A percentile compares a stretch with the other conserved stretches of the same genome.
Conservation (phyloP, 1,139 yeast species). For the Wickerhamiella infanticola region DNA sequence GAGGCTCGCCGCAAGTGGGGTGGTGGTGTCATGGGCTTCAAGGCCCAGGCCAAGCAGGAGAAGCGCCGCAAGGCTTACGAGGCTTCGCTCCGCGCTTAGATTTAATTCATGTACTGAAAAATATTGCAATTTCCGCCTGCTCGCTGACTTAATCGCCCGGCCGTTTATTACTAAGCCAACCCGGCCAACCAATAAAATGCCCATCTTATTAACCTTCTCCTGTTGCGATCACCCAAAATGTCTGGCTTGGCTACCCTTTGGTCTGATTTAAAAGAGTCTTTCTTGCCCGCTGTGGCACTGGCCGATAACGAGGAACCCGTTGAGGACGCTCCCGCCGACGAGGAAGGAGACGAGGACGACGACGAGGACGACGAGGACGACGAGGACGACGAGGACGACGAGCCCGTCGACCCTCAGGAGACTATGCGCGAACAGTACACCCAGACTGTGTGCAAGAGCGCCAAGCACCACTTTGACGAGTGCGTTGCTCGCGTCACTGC, state of each 20-base stretch:
- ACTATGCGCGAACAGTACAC: slow-evolving; percentile 39
- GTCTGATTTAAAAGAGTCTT: slow-evolving; percentile 62
- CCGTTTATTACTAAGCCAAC: too few species aligned
- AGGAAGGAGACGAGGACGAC: slow-evolving; percentile 23
- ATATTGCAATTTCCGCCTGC: too few species aligned
- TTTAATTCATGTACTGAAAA: background rate
- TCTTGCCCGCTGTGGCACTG: slow-evolving; percentile 65
- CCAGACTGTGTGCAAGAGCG: slow-evolving; percentile 53
- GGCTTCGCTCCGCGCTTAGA: slow-evolving; percentile 30
- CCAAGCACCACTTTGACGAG: slow-evolving; percentile 81
- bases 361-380: slow-evolving; percentile 29
- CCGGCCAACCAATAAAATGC: slow-evolving; percentile 3
- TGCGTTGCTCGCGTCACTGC: slow-evolving; percentile 89
- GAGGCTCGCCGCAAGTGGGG: slow-evolving; percentile 98
- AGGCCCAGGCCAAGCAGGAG: slow-evolving; percentile 63
- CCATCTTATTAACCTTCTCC: slow-evolving; percentile 4
- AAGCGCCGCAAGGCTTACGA: slow-evolving; percentile 39
- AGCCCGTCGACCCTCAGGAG: slow-evolving; percentile 34
- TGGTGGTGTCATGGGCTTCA: slow-evolving; percentile 95
- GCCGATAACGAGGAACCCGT: slow-evolving; percentile 50
- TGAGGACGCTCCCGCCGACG: slow-evolving; percentile 15
- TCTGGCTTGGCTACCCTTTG: slow-evolving; percentile 38
- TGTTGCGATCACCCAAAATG: slow-evolving; percentile 23
- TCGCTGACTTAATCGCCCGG: too few species aligned
- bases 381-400: slow-evolving; percentile 29